Conservation (phyloP, 2,329 filamentous ascomycete species). For the Claviceps digitariae region DNA sequence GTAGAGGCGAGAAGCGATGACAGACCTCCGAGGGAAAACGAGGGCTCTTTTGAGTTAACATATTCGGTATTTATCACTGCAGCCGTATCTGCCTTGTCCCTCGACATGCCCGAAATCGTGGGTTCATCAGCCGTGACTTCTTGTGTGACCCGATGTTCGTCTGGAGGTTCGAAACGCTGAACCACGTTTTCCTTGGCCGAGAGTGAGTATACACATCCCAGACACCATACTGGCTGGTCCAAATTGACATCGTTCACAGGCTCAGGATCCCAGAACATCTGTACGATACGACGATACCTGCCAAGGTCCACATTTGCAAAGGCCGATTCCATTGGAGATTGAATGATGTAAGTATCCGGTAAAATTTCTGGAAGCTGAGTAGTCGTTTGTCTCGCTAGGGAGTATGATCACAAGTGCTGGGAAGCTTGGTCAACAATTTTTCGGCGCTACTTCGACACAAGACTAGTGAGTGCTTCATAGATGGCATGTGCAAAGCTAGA, state of each 20-base stretch:
- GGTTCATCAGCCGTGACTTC: background rate
- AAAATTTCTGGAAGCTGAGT: background rate
- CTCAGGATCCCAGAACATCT: slow-evolving; percentile 85
- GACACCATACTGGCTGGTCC: slow-evolving; percentile 69
- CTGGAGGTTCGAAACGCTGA: background rate
- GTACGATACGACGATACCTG: slow-evolving; percentile 66
- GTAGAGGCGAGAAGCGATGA: slow-evolving; percentile 38
- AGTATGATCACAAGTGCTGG: background rate
- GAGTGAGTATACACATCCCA: slow-evolving; percentile 43
- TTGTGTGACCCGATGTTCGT: background rate
- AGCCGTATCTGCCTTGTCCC: background rate
- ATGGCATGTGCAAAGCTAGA: background rate
- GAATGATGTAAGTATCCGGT: background rate
- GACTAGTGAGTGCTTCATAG: background rate
- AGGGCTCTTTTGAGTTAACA: slow-evolving; percentile 27
- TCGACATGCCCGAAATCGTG: background rate
- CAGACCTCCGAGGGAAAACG: slow-evolving; percentile 37
- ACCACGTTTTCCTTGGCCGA: slow-evolving; percentile 8
- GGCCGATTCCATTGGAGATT: slow-evolving; percentile 20
- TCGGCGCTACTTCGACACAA: background rate
- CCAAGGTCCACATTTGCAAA: slow-evolving; percentile 55
- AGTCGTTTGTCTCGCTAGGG: background rate
- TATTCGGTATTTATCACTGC: slow-evolving; percentile 12
- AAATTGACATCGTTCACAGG: slow-evolving; percentile 62
- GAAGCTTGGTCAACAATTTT: background rate